Evolutionary conservation across 257 asterid species (phyloP), one percentile per base, ranked within the genome.

Genomic region (Haberlea rhodopensis): DNA sequence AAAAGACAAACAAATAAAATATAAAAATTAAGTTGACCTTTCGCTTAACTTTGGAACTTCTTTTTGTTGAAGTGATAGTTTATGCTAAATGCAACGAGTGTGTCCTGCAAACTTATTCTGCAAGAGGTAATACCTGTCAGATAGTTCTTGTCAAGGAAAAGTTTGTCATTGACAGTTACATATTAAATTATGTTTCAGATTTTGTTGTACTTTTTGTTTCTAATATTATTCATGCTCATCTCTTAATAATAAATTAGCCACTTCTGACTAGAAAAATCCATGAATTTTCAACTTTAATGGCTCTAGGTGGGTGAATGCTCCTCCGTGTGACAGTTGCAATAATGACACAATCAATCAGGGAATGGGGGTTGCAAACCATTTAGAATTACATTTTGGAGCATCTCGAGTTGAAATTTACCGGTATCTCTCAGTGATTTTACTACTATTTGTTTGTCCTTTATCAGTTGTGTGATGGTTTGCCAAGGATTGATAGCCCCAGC

Each of bases 231-330:
- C n/a, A 27, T 60, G 58, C 18, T 32, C 57, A 16, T 62, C 29
- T 34, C 52, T 6, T 48, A 21, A 23, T 29, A 20, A 31, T 18
- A 55, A 49, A 57, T 58, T 34, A 54, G 69, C 66, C 58, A 18
- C 37, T 52, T 67, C 79, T 68, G 69, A 74, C 66, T n/a, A 26
- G 37, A 20, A 63, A 61, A 53, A 20, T 62, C 34, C 5, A 31
- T 52, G 59, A 31, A 34, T 57, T 45, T 55, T 71, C 63, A 53
- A 69, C 9, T 48, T 48, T 66, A 55, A 67, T 71, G 67, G 69
- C 73, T 76, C 56, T 72, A 89, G 98, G 87, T 92, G 98, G 98
- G 96, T 89, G 56, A 84, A 92, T 76, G 76, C 91, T 31, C 97
- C 98, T 76, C 85, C 97, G 62, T 92, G 98, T 73, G 94, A 82